phyloP scores from a whole-genome alignment of 257 asterid genomes.

The Henckelia pumila region DNA sequence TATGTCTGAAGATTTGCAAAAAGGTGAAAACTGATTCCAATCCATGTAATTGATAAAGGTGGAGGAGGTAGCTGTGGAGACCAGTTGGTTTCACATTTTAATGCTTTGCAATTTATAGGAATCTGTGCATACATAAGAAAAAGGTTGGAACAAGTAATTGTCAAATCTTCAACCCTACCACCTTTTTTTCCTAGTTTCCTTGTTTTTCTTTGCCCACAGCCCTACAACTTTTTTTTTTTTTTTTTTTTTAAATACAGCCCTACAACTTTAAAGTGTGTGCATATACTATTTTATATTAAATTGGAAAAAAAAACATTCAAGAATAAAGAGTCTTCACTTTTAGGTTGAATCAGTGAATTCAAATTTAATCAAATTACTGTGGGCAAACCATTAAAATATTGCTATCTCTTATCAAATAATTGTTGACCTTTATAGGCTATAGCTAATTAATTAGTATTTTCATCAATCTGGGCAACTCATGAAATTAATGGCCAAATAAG shows the following conservation, averaged over 20 bases:
- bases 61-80: too few species aligned
- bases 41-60: neutral
- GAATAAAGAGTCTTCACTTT: neutral
- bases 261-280: neutral
- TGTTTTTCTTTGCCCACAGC: neutral
- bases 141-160: constrained; percentile 8
- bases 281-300: too few species aligned
- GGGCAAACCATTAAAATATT: neutral
- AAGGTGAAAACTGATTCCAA: neutral
- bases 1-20: too few species aligned
- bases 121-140: constrained; percentile 17
- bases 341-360: neutral
- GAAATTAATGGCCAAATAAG: too few species aligned
- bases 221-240: neutral
- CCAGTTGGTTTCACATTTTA: constrained; percentile 13
- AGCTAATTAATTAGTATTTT: too few species aligned
- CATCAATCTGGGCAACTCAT: too few species aligned
- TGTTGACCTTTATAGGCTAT: neutral
- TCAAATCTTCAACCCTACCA: constrained; percentile 9
- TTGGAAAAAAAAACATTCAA: too few species aligned
- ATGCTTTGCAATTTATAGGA: constrained; percentile 10
- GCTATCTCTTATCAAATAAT: neutral
- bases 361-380: too few species aligned
- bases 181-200: neutral
- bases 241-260: too few species aligned